Evolutionary conservation across 495 filamentous ascomycete genomes (phyloP).

Genomic region (Pseudevernia furfuracea): DNA sequence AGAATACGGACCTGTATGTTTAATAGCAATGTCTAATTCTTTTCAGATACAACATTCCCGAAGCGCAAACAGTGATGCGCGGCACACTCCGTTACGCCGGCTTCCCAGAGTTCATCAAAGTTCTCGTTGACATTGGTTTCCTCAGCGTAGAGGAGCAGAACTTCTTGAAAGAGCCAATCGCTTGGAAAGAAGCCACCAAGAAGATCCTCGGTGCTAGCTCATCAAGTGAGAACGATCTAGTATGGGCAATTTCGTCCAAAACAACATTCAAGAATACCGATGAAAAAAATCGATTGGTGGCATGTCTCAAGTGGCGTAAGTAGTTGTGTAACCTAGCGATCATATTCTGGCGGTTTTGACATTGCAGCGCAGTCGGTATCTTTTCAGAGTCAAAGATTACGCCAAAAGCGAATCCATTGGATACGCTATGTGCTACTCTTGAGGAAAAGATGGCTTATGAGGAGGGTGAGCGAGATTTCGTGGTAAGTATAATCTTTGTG

Average conservation of each 20-base stretch:
- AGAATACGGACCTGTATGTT: too few relatives aligned
- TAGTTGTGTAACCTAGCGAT: too few relatives aligned
- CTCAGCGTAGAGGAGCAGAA: constrained; percentile 57
- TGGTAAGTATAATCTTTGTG: constrained; percentile 21
- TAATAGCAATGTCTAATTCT: too few relatives aligned
- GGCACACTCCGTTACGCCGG: constrained; percentile 69
- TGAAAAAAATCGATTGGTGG: constrained; percentile 69
- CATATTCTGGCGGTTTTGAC: background rate
- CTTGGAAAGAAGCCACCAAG: constrained; percentile 77
- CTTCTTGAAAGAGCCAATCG: constrained; percentile 51
- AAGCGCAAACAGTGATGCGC: background rate
- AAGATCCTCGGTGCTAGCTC: constrained; percentile 63
- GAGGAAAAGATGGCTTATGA: constrained; percentile 90
- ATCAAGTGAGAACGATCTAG: constrained; percentile 47
- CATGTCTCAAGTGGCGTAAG: constrained; percentile 63
- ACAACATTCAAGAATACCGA: constrained; percentile 59
- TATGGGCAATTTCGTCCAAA: constrained; percentile 66
- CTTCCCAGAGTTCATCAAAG: constrained; percentile 80
- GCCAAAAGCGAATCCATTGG: constrained; percentile 71
- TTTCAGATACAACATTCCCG: background rate
- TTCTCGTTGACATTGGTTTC: constrained; percentile 81
- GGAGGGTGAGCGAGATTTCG: constrained; percentile 74
- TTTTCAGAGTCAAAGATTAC: constrained; percentile 70
- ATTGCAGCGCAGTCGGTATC: constrained; percentile 48
- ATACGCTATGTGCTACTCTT: constrained; percentile 82